Evolutionary conservation across 2,329 filamentous ascomycete genomes (phyloP), one percentile per base, ranked within the genome.

Genomic region (Stagonosporopsis tanaceti): DNA sequence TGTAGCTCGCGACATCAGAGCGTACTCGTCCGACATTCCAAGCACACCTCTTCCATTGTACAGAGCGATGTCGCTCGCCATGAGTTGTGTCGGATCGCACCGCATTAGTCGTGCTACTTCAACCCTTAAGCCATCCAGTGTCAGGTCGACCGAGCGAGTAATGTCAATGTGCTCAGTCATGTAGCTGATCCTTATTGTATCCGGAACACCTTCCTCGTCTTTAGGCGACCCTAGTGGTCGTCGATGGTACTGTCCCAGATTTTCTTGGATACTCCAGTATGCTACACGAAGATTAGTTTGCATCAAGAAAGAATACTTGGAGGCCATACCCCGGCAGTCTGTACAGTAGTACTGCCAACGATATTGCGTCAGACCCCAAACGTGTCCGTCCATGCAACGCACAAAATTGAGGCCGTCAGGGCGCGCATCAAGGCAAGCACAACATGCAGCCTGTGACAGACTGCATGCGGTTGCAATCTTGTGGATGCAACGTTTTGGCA

Each of bases 71-170:
- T 39, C 44, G 39, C 44, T 48, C 39, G 34, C 32, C 38, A 39
- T 41, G 39, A 59, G 50, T 27, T 59, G 51, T 17, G 28, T 47
- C 35, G 37, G 52, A 40, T 61, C 27, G 53, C 60, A 65, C 57
- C 30, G 46, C 55, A 63, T 53, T 30, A 53, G 50, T 53, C 20
- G 57, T 57, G 62, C 62, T 22, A 65, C 57, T 47, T 58, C 41
- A 24, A 30, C 50, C 45, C 17, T 57, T 47, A 58, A 52, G 20
- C 39, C 24, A 17, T 56, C 44, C n/a, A 57, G 24, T 27, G 52
- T 63, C 50, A 52, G 42, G 41, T 55, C 53, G 11, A 53, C 41
- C 3, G 58, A 61, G 34, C 35, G 52, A 37, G 41, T 34, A 28
- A 58, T 39, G 24, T 63, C 47, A 34, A 61, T 15, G 9, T 12